Evolutionary conservation across 306 rosid genomes (phyloP), one percentile per base, ranked within the genome.

Genomic region (Gleditsia sinensis): DNA sequence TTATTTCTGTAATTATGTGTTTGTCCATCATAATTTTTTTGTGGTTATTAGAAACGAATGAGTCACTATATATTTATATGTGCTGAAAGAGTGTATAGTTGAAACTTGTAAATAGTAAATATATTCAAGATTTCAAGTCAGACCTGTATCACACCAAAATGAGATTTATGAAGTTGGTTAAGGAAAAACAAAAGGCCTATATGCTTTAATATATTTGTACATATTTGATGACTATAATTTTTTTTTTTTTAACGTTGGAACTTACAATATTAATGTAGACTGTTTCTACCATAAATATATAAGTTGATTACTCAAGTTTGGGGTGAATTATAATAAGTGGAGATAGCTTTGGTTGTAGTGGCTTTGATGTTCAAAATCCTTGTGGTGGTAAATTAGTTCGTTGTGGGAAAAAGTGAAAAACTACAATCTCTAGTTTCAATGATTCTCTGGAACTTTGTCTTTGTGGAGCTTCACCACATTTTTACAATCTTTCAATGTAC

Each of bases 81-180:
- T 39, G 53, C 60, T 67, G 56, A 58, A 57, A 34, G 21, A 34
- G 55, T 48, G 55, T 24, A 46, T 56, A 33, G 9, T 62, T 12
- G 77, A 51, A 7, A 17, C 17, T 39, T 40, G 72, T 32, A 57
- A 76, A 48, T 30, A 51, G 16, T 19, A n/a, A n/a, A n/a, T n/a
- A n/a, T n/a, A n/a, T n/a, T n/a, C n/a, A 49, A 60, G 62, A 23
- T 50, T 69, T 60, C 12, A 56, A 39, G 34, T 48, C 34, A 62
- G 59, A 20, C 32, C 49, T 16, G 10, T 27, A 43, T 55, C 9
- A 33, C 64, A 33, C 64, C 55, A 32, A 25, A 54, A 54, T 54
- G n/a, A 24, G n/a, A 54, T 54, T 11, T 9, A 3, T 24, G 33
- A 24, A n/a, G n/a, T n/a, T 53, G 59, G 23, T 53, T 16, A 53